Base-by-base conservation (phyloP, 805 yeast genomes). In the Helenozyma baotianmanensis region DNA sequence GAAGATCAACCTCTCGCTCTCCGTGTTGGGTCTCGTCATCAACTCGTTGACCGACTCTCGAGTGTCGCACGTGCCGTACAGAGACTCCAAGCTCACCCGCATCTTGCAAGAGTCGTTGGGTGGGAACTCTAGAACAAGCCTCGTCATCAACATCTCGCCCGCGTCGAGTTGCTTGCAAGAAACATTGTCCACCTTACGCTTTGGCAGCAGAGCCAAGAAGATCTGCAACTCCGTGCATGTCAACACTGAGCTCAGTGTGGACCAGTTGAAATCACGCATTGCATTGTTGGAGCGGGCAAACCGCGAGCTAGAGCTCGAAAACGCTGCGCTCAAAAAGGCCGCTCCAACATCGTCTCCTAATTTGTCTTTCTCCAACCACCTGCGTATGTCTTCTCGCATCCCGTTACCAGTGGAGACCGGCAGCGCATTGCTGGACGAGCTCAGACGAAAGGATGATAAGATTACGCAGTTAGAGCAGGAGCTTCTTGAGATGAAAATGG, bases 21-120 rank as follows among this genome's bases (percentile, higher is more conserved):
- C 87, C 5, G 72, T 88, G 0, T 64, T 88, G 35, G 95, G 95
- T 3, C 78, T 80, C 54, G 94, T 87, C 11, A 85, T 88, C 25
- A 77, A 83, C 46, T 75, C 87, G 0, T 70, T 89, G 29, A 80
- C 94, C 0, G 89, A 82, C 44, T 74, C 78, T 1, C 74, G 70
- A 40, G 64, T 79, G 2, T 64, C 74, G 3, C 86, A 82, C 47
- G 62, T 81, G 8, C 88, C 92, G 0, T 85, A 82, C 44, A 64
- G 89, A 36, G 90, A 83, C 47, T 82, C 94, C 2, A 82, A 82
- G 45, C 66, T 86, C 32, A 83, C 95, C 0, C 66, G 90, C 40
- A 77, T 87, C 10, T 57, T 86, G 21, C 89, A 82, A 51, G 88
- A 82, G 44, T 78, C 90, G 0, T 59, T 86, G 14, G 92, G 94